These are phyloP conservation scores for Ormosia emarginata DNA, from an alignment of 306 rosid species.

Conservation along the genomic window DNA sequence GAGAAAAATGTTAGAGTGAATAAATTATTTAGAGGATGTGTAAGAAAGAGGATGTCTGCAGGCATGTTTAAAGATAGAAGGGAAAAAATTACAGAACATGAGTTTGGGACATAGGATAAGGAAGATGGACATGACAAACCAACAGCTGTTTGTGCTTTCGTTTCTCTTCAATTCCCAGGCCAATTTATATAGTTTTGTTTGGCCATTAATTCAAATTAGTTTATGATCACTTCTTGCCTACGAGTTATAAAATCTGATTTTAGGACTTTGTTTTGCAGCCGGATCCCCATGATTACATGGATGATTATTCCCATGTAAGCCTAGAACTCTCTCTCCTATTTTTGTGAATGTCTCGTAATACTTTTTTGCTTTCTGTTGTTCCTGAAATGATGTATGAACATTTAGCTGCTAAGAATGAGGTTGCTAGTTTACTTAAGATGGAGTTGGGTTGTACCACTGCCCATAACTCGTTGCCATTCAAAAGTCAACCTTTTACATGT, in stretches of 20 bases:
- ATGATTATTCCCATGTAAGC: conserved; percentile 78
- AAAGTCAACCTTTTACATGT: conserved; percentile 15
- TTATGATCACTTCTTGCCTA: not conserved
- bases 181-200: not conserved
- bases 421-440: not conserved
- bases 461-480: not conserved
- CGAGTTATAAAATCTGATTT: conserved; percentile 11
- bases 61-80: not conserved
- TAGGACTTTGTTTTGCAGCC: conserved; percentile 52
- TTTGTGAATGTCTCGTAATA: not conserved
- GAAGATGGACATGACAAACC: not conserved
- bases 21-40: not conserved
- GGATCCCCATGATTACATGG: conserved; percentile 64
- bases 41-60: not conserved
- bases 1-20: not conserved
- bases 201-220: not conserved
- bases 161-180: not conserved
- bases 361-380: conserved; percentile 7
- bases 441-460: not conserved
- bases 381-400: not conserved
- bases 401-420: not conserved
- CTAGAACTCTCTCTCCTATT: not conserved
- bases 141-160: not conserved
- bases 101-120: not conserved
- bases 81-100: not conserved